These are phyloP conservation scores for Teunomyces panamensis DNA, from an alignment of 805 yeast species.

Conservation along the genomic window DNA sequence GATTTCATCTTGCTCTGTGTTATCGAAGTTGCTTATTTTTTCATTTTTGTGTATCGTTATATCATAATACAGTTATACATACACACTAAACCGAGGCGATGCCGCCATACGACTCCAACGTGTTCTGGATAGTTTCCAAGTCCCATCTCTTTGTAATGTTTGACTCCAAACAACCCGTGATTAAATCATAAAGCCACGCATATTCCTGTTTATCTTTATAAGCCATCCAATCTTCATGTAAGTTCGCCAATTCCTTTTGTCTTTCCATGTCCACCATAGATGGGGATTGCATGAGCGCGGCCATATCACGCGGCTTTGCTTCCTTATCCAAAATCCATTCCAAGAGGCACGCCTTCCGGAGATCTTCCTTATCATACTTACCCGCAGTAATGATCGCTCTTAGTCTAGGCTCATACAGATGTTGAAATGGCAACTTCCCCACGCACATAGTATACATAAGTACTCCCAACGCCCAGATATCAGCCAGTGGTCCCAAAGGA, in stretches of 20 bases:
- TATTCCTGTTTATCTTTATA: constrained; percentile 17
- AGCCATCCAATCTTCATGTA: constrained; percentile 18
- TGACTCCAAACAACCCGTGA: constrained; percentile 53
- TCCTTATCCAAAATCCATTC: constrained; percentile 24
- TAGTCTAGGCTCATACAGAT: constrained; percentile 77
- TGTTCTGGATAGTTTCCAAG: constrained; percentile 33
- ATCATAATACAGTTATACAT: background rate
- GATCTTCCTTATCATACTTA: constrained; percentile 48
- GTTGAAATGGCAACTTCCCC: constrained; percentile 79
- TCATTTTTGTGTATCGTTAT: background rate
- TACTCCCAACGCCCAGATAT: constrained; percentile 91
- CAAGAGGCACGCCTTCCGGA: constrained; percentile 40
- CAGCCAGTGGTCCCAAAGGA: constrained; percentile 65
- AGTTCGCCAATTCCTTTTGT: constrained; percentile 12
- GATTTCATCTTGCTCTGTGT: background rate
- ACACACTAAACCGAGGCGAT: background rate
- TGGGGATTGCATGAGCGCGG: constrained; percentile 8
- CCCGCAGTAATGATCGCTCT: constrained; percentile 71
- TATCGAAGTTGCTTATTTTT: background rate
- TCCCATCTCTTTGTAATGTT: constrained; percentile 53
- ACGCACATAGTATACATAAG: constrained; percentile 67
- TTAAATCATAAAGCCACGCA: constrained; percentile 30
- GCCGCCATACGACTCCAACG: constrained; percentile 1
- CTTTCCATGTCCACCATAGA: constrained; percentile 17
- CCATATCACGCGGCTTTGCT: constrained; percentile 8